Evolutionary conservation across 495 filamentous ascomycete species (phyloP).

Genomic region (Penicillium samsonianum): DNA sequence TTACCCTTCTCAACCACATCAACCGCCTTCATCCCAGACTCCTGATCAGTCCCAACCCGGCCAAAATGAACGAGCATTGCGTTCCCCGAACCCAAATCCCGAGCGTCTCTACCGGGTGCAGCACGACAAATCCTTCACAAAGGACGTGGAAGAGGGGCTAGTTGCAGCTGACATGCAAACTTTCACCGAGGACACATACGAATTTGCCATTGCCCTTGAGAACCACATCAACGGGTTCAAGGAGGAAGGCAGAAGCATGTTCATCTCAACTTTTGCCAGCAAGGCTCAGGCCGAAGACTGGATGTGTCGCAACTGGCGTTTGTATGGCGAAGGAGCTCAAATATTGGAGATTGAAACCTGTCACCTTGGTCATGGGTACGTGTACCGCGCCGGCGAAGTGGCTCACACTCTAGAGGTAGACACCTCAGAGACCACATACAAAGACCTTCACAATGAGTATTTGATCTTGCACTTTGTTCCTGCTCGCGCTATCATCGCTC

Average conservation of each 20-base stretch:
- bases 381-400: background rate
- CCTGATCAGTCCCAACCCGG: background rate
- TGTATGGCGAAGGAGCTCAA: background rate
- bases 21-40: background rate
- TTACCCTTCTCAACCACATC: too few species aligned
- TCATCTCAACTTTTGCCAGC: background rate
- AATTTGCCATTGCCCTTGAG: background rate
- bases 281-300: background rate
- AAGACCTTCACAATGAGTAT: background rate
- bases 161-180: background rate
- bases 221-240: background rate
- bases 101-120: background rate
- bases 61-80: background rate
- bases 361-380: background rate
- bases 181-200: background rate
- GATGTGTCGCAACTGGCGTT: background rate
- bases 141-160: background rate
- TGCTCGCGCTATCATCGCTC: background rate
- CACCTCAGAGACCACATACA: background rate
- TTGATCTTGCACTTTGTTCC: background rate
- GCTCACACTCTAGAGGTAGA: background rate
- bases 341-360: background rate
- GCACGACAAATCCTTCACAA: background rate
- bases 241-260: background rate
- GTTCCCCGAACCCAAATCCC: background rate